phyloP scores from a whole-genome alignment of 2,329 filamentous ascomycete species.

The Calonectria honghensis region DNA sequence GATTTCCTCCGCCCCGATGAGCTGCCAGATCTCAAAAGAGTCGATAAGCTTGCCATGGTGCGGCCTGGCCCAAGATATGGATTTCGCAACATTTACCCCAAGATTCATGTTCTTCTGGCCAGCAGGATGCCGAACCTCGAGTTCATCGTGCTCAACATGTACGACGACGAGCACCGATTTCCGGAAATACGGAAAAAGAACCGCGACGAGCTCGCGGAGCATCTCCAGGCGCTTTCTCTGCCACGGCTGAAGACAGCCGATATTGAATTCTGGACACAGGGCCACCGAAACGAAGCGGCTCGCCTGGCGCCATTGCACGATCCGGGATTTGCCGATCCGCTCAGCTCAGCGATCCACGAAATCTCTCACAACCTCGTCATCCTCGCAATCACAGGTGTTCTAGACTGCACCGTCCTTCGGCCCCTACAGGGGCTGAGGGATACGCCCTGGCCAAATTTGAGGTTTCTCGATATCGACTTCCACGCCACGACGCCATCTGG shows the following conservation, averaged over 20 bases:
- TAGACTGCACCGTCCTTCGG: slow-evolving; percentile 16
- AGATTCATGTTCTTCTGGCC: slow-evolving; percentile 28
- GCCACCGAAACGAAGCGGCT: slow-evolving; percentile 8
- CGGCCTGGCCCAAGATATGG: not conserved
- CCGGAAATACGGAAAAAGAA: slow-evolving; percentile 13
- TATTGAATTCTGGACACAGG: slow-evolving; percentile 24
- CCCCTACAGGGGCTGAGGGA: slow-evolving; percentile 17
- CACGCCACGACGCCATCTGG: slow-evolving; percentile 27
- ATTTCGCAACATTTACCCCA: slow-evolving; percentile 31
- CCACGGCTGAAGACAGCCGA: slow-evolving; percentile 13
- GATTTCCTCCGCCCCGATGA: slow-evolving; percentile 9
- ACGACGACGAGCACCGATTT: slow-evolving; percentile 32
- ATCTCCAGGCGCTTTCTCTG: slow-evolving; percentile 10
- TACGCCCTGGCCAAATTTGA: slow-evolving; percentile 20
- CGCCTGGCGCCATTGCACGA: not conserved
- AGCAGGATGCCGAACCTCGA: slow-evolving; percentile 38
- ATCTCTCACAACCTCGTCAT: slow-evolving; percentile 28
- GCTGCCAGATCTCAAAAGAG: slow-evolving; percentile 20
- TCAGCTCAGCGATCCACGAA: slow-evolving; percentile 26
- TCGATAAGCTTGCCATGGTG: slow-evolving; percentile 16
- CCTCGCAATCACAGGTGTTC: slow-evolving; percentile 30
- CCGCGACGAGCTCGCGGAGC: slow-evolving; percentile 24
- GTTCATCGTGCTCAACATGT: slow-evolving; percentile 10
- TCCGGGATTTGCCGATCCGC: slow-evolving; percentile 7
- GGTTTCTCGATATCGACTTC: slow-evolving; percentile 20